phyloP scores from a whole-genome alignment of 257 asterid species.

The Apocynum venetum region DNA sequence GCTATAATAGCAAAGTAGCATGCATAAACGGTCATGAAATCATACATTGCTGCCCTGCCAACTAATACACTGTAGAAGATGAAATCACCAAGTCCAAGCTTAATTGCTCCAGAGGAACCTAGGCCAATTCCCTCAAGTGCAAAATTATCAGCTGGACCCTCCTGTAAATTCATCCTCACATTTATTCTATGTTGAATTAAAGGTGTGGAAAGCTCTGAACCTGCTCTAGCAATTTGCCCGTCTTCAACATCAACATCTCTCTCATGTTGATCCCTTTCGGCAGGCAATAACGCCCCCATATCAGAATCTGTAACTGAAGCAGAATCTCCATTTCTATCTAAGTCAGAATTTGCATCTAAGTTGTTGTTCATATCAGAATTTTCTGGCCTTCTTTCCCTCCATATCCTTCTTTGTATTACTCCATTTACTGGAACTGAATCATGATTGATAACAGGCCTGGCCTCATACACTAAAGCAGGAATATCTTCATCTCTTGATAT shows the following conservation, averaged over 20 bases:
- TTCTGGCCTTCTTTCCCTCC: conserved; percentile 55
- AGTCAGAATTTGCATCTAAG: conserved; percentile 16
- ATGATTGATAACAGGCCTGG: conserved; percentile 52
- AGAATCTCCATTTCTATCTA: conserved; percentile 17
- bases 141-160: conserved; percentile 41
- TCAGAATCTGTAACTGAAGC: conserved; percentile 6
- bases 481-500: conserved; percentile 89
- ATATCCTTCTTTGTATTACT: conserved; percentile 55
- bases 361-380: conserved; percentile 26
- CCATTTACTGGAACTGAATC: conserved; percentile 30
- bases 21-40: conserved; percentile 91
- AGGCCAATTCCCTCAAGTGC: conserved; percentile 82
- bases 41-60: conserved; percentile 96
- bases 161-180: conserved; percentile 42
- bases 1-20: conserved; percentile 94
- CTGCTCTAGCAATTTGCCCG: conserved; percentile 31
- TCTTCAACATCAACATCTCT: conserved; percentile 43
- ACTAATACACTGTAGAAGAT: conserved; percentile 92
- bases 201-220: conserved; percentile 71
- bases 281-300: neutral
- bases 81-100: conserved; percentile 94
- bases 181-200: conserved; percentile 56
- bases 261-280: conserved; percentile 25
- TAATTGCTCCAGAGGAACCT: conserved; percentile 91
- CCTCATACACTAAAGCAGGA: conserved; percentile 99